Evolutionary conservation across 352 stramenopile species (phyloP).

Genomic region (Phytophthora sojae): DNA sequence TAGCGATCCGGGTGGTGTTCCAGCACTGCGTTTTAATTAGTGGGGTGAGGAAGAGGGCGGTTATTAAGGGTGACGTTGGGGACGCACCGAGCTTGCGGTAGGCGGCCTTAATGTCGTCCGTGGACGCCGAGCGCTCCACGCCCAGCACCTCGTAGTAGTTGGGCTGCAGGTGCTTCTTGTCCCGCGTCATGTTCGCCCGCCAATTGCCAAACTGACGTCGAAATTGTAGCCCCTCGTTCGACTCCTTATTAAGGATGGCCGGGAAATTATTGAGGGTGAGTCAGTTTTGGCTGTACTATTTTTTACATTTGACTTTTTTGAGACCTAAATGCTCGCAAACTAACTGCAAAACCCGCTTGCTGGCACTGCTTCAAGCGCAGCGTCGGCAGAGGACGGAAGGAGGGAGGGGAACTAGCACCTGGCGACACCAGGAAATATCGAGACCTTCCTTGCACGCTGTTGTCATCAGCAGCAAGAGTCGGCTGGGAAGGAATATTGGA

Average conservation of each 20-base stretch:
- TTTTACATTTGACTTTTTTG: conserved; percentile 30
- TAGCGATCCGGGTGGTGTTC: conserved; percentile 78
- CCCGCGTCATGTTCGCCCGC: conserved; percentile 19
- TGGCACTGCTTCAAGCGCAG: conserved; percentile 30
- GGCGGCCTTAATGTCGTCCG: conserved; percentile 78
- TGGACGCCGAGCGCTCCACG: conserved; percentile 63
- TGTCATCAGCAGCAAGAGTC: not conserved
- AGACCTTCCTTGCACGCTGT: conserved; percentile 3
- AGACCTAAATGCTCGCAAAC: conserved; percentile 29
- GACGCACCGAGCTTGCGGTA: conserved; percentile 78
- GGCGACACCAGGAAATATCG: conserved; percentile 20
- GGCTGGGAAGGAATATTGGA: conserved; percentile 3
- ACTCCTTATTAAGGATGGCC: not conserved
- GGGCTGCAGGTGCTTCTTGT: conserved; percentile 35
- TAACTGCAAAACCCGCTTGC: conserved; percentile 34
- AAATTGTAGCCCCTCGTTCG: conserved; percentile 17
- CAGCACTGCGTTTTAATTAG: conserved; percentile 48
- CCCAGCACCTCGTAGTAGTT: conserved; percentile 76
- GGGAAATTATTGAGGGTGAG: conserved; percentile 4
- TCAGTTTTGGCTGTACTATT: conserved; percentile 38
- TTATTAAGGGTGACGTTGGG: not conserved
- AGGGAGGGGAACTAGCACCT: conserved; percentile 17
- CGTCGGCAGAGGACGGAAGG: conserved; percentile 18
- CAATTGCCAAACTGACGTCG: not conserved
- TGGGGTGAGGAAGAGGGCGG: not conserved